Base-by-base conservation (phyloP, 306 rosid genomes). In the Pachyrhizus erosus region DNA sequence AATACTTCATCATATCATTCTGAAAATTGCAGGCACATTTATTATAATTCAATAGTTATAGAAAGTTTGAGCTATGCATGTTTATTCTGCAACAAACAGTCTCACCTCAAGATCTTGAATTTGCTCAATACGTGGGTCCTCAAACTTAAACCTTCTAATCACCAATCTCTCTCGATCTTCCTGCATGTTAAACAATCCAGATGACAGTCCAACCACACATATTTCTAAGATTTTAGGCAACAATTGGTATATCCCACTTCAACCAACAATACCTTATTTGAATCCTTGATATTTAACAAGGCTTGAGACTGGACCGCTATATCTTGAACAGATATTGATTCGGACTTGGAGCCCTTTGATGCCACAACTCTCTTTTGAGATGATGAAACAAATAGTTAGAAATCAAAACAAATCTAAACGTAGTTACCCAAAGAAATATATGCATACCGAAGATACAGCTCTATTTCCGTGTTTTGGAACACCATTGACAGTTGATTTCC, bases 61-160 rank as follows among this genome's bases (percentile, higher is more conserved):
- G 70, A 67, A 72, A 87, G 66, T 27, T 61, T 54, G 24, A 69
- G 54, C 68, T 79, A 68, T 11, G 61, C 43, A 42, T 51, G 82
- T n/a, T 12, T 39, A 55, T 54, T 82, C 40, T 27, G 45, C 37
- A 75, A 75, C 48, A n/a, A 75, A 69, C 37, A 33, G 33, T 43
- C 73, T 74, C 43, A 93, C 99, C 99, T 96, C 99, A 39, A 96
- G 97, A 82, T 94, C 99, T 89, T 96, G 99, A 88, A 94, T 96
- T 89, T 96, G 98, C 86, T 96, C 99, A 48, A 87, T 49, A 20
- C 99, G 94, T 24, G 89, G 97, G 78, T 94, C 99, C 85, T 96
- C 99, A 88, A 96, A 96, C 93, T 96, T 96, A 76, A 89, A 90
- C 87, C 92, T 92, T 18, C 94, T 89, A 78, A 91, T 93, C 77